Evolutionary conservation across 208 protist species (phyloP).

Genomic region (Naegleria gruberi): DNA sequence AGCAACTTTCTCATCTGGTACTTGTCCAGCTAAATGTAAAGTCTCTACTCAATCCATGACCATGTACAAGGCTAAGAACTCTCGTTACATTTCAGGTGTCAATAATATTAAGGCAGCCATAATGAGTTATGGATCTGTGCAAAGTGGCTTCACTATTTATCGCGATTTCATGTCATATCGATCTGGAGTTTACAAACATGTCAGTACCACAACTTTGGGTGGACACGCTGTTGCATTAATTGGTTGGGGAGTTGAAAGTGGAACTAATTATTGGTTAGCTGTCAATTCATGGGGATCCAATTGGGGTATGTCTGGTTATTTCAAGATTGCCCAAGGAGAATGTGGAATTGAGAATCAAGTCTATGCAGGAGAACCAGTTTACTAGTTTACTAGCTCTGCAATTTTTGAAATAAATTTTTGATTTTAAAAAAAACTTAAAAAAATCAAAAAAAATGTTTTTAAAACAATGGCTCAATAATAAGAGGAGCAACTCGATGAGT

Average conservation of each 20-base stretch:
- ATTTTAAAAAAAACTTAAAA: neutral
- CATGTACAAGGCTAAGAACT: neutral
- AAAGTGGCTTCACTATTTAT: conserved; percentile 73
- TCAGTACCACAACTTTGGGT: conserved; percentile 50
- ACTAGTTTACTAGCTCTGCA: neutral
- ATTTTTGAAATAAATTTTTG: no score
- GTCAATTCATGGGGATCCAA: conserved; percentile 74
- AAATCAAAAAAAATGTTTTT: neutral
- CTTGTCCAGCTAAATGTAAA: neutral
- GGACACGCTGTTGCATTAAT: conserved; percentile 72
- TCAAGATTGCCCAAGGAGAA: conserved; percentile 64
- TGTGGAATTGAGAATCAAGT: conserved; percentile 62
- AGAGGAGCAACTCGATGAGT: neutral
- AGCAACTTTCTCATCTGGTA: neutral
- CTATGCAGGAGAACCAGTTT: neutral
- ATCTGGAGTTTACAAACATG: conserved; percentile 73
- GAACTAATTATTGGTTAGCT: conserved; percentile 68
- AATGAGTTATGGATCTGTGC: conserved; percentile 66
- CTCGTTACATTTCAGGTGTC: neutral
- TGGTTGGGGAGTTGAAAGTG: conserved; percentile 63
- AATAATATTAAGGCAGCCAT: conserved; percentile 58
- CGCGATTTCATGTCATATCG: conserved; percentile 70
- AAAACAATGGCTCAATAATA: neutral
- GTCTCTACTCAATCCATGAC: neutral
- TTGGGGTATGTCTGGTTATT: conserved; percentile 73